phyloP scores from a whole-genome alignment of 225 moss, liverwort and hornwort species.

The Anthoceros angustus region DNA sequence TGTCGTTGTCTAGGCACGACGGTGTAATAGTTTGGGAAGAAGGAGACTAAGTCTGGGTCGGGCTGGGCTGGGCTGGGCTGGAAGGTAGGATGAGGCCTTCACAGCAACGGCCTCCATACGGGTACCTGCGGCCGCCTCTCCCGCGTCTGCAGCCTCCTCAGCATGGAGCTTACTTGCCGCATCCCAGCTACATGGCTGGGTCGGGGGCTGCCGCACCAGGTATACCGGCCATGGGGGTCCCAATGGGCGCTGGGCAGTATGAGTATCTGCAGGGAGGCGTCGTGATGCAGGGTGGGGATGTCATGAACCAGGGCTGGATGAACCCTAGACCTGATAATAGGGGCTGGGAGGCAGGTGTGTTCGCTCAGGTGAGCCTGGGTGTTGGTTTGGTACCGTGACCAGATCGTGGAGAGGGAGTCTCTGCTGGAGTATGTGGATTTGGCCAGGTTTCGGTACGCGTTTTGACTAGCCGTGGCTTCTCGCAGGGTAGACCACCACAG shows the following conservation, averaged over 20 bases:
- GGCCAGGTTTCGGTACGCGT: not conserved
- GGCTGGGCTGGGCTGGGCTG: not conserved
- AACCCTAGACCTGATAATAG: not conserved
- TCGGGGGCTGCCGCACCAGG: not conserved
- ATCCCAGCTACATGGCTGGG: not conserved
- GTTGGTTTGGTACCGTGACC: not conserved
- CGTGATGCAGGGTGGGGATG: not conserved
- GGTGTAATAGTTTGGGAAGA: not conserved
- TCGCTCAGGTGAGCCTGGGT: not conserved
- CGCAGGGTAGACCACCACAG: not conserved
- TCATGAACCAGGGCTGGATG: not conserved
- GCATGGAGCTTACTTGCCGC: not conserved
- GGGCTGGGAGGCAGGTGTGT: not conserved
- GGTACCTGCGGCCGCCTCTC: not conserved
- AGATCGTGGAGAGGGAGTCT: not conserved
- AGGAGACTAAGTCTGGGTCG: not conserved
- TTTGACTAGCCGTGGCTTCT: not conserved
- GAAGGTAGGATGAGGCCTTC: not conserved
- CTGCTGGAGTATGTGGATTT: not conserved
- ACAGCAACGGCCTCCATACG: not conserved
- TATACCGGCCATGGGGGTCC: not conserved
- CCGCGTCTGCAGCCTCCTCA: not conserved
- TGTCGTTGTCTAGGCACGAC: not conserved
- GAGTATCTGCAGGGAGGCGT: constrained; percentile 2
- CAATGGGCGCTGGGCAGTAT: not conserved